Conservation (phyloP, 2,329 filamentous ascomycete genomes). For the Colletotrichum shisoi region DNA sequence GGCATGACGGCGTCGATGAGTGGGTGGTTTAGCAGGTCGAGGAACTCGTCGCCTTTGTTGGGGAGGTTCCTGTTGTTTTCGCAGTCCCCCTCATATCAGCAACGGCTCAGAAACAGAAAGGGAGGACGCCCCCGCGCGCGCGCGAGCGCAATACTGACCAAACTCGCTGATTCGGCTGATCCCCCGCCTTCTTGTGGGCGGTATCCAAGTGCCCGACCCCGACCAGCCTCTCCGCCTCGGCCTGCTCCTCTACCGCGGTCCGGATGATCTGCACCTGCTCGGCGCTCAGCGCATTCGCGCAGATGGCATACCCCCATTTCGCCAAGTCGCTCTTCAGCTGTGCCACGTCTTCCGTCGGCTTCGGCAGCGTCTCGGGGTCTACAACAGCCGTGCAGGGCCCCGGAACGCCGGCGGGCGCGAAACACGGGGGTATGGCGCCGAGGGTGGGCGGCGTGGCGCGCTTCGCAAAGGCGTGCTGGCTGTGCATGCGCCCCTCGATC, state of each 20-base stretch:
- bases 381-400: too few species aligned
- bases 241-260: neutral
- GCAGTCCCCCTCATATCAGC: too few species aligned
- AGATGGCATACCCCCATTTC: neutral
- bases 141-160: neutral
- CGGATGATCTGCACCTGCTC: neutral
- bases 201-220: neutral
- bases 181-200: neutral
- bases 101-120: neutral
- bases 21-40: conserved; percentile 8
- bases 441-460: neutral
- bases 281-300: neutral
- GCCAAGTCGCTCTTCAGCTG: conserved; percentile 2
- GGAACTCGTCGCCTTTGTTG: conserved; percentile 12
- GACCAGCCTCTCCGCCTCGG: neutral
- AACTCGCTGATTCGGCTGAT: conserved; percentile 2
- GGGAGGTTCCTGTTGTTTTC: conserved; percentile 1
- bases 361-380: neutral
- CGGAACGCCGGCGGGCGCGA: too few species aligned
- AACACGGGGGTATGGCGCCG: too few species aligned
- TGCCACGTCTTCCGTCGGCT: conserved; percentile 1
- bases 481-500: conserved; percentile 4
- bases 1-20: neutral
- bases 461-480: conserved; percentile 1
- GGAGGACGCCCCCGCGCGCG: neutral